A percentile compares a stretch with the other conserved stretches of the same genome.
These are phyloP conservation scores for Acidiella bohemica DNA, from an alignment of 495 filamentous ascomycete genomes.

Conservation along the genomic window DNA sequence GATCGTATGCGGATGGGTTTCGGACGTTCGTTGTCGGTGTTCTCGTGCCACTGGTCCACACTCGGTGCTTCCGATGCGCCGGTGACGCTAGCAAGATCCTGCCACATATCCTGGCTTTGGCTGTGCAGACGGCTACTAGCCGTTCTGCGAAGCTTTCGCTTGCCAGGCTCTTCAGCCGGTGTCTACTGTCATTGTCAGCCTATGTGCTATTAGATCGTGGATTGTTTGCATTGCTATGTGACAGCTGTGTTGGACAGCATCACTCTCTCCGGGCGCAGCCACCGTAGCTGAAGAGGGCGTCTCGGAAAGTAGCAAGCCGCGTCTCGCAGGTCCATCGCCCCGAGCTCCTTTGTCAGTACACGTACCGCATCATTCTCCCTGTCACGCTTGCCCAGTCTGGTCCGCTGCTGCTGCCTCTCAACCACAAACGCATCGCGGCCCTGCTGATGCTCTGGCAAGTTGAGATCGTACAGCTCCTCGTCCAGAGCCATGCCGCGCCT, in stretches of 20 bases:
- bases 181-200: too few relatives aligned
- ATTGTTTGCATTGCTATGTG: too few relatives aligned
- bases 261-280: too few relatives aligned
- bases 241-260: too few relatives aligned
- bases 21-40: too few relatives aligned
- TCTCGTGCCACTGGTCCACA: constrained; percentile 25
- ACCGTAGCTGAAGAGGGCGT: too few relatives aligned
- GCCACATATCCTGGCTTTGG: constrained; percentile 75
- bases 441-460: constrained; percentile 50
- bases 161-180: too few relatives aligned
- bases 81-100: constrained; percentile 58
- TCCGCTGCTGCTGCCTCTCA: constrained; percentile 7
- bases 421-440: constrained; percentile 55
- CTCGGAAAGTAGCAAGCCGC: too few relatives aligned
- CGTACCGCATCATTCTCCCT: constrained; percentile 17
- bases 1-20: too few relatives aligned
- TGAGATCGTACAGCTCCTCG: constrained; percentile 67
- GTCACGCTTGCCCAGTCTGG: constrained; percentile 33
- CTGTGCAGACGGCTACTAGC: constrained; percentile 64
- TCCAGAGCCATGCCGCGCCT: constrained; percentile 89
- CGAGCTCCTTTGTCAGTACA: constrained; percentile 33
- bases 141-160: constrained; percentile 63
- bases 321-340: too few relatives aligned
- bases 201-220: too few relatives aligned
- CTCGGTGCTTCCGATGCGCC: constrained; percentile 25